Evolutionary conservation across 2,329 filamentous ascomycete genomes (phyloP).

Genomic region (Penicillium crustosum): DNA sequence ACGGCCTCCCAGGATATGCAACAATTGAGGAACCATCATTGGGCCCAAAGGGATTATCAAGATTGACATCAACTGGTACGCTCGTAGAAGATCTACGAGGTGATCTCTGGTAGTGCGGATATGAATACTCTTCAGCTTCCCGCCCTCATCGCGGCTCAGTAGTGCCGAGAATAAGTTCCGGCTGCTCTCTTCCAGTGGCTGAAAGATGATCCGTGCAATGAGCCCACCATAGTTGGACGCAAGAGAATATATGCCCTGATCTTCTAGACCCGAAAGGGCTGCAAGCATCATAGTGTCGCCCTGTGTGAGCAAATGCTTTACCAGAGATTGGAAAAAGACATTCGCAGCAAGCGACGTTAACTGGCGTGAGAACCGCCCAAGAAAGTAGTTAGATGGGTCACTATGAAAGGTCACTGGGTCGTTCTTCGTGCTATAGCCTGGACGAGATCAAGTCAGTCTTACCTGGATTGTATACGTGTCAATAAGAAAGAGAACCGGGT

Average conservation of each 20-base stretch:
- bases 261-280: slow-evolving; percentile 69
- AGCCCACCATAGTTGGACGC: slow-evolving; percentile 94
- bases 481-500: slow-evolving; percentile 70
- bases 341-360: slow-evolving; percentile 74
- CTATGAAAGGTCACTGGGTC: slow-evolving; percentile 21
- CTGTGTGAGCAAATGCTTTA: slow-evolving; percentile 93
- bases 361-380: slow-evolving; percentile 65
- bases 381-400: slow-evolving; percentile 48
- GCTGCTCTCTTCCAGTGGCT: slow-evolving; percentile 91
- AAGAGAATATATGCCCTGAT: slow-evolving; percentile 88
- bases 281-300: slow-evolving; percentile 89
- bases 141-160: slow-evolving; percentile 50
- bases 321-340: slow-evolving; percentile 79
- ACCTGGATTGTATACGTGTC: slow-evolving; percentile 46
- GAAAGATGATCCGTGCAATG: slow-evolving; percentile 83
- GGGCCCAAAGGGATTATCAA: slow-evolving; percentile 71
- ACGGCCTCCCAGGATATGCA: slow-evolving; percentile 72
- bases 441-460: slow-evolving; percentile 15
- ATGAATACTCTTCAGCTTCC: slow-evolving; percentile 18
- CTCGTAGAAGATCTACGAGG: slow-evolving; percentile 57
- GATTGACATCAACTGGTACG: slow-evolving; percentile 73
- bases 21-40: slow-evolving; percentile 68
- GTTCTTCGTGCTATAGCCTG: not conserved
- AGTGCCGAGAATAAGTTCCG: slow-evolving; percentile 85
- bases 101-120: slow-evolving; percentile 34